Base-by-base conservation (phyloP, 306 rosid species). In the Canavalia ensiformis region DNA sequence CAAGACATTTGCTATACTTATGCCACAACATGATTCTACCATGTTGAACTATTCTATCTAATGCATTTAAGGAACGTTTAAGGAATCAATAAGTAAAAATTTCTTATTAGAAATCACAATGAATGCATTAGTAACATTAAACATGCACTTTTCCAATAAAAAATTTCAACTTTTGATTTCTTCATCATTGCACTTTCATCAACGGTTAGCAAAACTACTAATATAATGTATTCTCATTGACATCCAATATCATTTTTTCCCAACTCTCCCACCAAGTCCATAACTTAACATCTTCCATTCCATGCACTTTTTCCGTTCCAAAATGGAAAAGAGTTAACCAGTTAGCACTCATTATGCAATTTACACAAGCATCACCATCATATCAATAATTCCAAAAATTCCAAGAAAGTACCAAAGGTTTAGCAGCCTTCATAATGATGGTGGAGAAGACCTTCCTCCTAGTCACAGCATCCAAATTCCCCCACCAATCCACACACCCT, bases 401-500 rank as follows among this genome's bases (percentile, higher is more conserved):
- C 76, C 49, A 75, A 30, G 28, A 68, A 87, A 57, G 85, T 94
- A 94, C 97, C 98, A 94, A 85, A 33, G 79, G 47, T 87, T 88
- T 86, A 13, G 94, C 94, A 4, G 94, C 80, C 80, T 90, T 93
- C 54, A 88, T 92, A 59, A 93, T 70, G 66, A 86, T 68, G 2
- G 91, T 79, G 2, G 88, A 80, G 74, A 90, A 74, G 29, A 91
- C 59, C 63, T 88, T 91, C 68, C 76, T 77, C 90, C 88, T 86
- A 1, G 75, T 79, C 41, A 82, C 69, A 13, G 66, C 64, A 83
- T 94, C 97, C 88, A 94, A 75, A 81, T 85, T 90, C 54, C 59
- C 55, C 97, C 98, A 94, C 97, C 97, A 94, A 49, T 90, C 94
- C 72, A 94, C 88, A 68, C 94, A 94, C 41, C 98, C 94, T 67